Evolutionary conservation across 257 asterid species (phyloP).

Genomic region (Solanum microdontum): DNA sequence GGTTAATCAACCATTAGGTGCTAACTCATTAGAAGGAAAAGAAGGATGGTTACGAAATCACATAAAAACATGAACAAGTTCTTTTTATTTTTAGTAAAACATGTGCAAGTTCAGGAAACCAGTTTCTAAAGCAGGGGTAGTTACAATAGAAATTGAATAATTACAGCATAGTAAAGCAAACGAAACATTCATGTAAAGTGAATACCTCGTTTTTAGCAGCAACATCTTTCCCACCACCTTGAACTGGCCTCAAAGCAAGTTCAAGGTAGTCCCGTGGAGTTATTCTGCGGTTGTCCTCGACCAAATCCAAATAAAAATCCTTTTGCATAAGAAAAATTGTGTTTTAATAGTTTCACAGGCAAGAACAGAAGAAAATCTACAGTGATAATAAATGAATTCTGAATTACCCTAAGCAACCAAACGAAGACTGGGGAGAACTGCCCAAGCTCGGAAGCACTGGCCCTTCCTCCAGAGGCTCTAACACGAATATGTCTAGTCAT

Average conservation of each 20-base stretch:
- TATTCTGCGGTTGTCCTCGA: conserved; percentile 73
- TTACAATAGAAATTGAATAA: not conserved
- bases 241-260: conserved; percentile 75
- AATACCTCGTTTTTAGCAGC: conserved; percentile 86
- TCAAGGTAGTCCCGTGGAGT: conserved; percentile 99
- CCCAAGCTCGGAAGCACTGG: conserved; percentile 84
- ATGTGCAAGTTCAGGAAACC: not conserved
- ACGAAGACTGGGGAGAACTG: conserved; percentile 93
- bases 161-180: not conserved
- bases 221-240: conserved; percentile 66
- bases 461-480: conserved; percentile 82
- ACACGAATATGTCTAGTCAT: conserved; percentile 98
- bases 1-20: not conserved
- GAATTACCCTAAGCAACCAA: conserved; percentile 93
- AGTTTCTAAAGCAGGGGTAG: not conserved
- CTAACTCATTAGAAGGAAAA: not conserved
- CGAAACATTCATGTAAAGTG: not conserved
- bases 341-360: not conserved
- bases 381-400: not conserved
- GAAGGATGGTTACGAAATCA: not conserved
- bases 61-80: not conserved
- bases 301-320: conserved; percentile 92
- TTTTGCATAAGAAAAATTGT: conserved; percentile 12
- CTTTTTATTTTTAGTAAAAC: not conserved
- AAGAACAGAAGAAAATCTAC: not conserved